A percentile compares a stretch with the other conserved stretches of the same genome.
Conservation (phyloP, 31 red algal species). For the Endocladia muricata region DNA sequence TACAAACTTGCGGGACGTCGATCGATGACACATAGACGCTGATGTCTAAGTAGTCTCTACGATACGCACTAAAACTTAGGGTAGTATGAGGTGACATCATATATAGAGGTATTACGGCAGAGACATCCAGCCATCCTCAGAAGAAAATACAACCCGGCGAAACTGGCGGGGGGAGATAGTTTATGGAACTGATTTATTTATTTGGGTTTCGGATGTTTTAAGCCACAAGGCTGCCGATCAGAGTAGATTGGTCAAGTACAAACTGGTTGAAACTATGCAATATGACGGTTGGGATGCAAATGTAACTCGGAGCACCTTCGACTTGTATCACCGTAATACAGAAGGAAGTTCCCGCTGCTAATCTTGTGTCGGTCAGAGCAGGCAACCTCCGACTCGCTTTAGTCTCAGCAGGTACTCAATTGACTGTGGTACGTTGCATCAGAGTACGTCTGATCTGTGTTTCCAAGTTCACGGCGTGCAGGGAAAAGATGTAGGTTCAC, state of each 20-base stretch:
- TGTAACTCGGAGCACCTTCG: no score
- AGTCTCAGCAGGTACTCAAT: background rate
- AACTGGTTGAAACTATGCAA: no score
- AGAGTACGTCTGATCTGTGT: background rate
- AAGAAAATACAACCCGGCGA: background rate
- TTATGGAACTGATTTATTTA: background rate
- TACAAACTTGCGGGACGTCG: no score
- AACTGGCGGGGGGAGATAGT: background rate
- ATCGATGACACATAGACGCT: no score
- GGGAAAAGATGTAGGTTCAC: background rate
- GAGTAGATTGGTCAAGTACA: no score
- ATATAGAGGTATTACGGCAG: background rate
- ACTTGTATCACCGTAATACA: no score
- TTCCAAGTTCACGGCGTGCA: background rate
- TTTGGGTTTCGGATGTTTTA: background rate
- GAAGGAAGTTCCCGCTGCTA: no score
- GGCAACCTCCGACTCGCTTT: background rate
- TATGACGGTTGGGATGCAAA: no score
- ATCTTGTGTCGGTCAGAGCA: no score
- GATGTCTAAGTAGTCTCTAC: background rate
- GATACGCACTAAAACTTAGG: background rate
- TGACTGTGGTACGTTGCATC: background rate
- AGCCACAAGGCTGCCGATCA: no score
- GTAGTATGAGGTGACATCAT: background rate
- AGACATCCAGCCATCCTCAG: background rate